These are phyloP conservation scores for Centaurea solstitialis DNA, from an alignment of 129 eudicot species.

Conservation along the genomic window DNA sequence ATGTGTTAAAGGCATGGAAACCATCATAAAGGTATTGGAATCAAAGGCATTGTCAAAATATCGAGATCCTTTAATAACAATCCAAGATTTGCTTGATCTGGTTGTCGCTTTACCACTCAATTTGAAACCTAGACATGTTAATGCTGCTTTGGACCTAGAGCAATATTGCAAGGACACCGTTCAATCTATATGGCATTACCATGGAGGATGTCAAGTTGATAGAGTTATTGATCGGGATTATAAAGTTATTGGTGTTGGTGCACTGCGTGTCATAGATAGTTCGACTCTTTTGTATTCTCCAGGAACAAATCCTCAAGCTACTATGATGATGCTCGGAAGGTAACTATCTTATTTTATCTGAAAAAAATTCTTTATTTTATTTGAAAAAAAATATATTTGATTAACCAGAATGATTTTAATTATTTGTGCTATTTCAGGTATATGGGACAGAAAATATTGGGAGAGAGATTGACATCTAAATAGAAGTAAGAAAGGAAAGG, in stretches of 20 bases:
- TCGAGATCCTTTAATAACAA: conserved; percentile 47
- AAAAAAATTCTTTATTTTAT: not conserved
- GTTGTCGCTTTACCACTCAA: conserved; percentile 56
- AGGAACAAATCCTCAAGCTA: conserved; percentile 98
- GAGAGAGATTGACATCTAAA: conserved; percentile 29
- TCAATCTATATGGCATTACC: conserved; percentile 94
- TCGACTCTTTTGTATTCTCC: conserved; percentile 79
- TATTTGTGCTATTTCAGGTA: conserved; percentile 45
- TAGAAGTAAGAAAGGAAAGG: conserved; percentile 9
- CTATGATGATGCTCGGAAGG: conserved; percentile 98
- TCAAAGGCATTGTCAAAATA: conserved; percentile 48
- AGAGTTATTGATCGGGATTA: conserved; percentile 67
- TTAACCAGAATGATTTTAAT: not conserved
- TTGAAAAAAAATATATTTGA: not conserved
- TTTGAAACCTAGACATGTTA: conserved; percentile 43
- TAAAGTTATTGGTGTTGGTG: conserved; percentile 58
- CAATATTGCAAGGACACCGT: conserved; percentile 83
- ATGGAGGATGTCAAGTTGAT: conserved; percentile 88
- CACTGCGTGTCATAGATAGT: conserved; percentile 73
- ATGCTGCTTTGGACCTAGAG: conserved; percentile 35
- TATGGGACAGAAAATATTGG: conserved; percentile 60
- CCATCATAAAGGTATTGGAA: conserved; percentile 52
- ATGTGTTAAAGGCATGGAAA: conserved; percentile 73
- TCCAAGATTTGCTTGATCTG: conserved; percentile 31
- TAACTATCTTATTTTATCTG: too few species aligned